These are phyloP conservation scores for Mycogone perniciosa DNA, from an alignment of 2,329 filamentous ascomycete genomes.

Conservation along the genomic window DNA sequence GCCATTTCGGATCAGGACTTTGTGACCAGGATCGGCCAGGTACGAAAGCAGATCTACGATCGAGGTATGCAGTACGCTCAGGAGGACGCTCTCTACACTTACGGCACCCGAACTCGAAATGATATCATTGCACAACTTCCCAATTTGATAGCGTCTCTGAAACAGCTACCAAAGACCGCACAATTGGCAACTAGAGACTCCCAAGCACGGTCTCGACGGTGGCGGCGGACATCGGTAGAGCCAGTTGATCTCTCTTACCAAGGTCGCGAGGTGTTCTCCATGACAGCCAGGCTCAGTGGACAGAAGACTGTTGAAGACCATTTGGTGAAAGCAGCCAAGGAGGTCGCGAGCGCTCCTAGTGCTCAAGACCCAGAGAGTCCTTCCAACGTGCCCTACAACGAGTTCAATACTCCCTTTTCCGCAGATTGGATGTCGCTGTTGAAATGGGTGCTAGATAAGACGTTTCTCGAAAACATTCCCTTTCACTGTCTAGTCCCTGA, in stretches of 20 bases:
- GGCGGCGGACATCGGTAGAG: no score
- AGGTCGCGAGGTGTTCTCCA: no score
- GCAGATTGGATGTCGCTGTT: slow-evolving; percentile 34
- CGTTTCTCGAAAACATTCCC: slow-evolving; percentile 32
- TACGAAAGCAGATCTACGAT: slow-evolving; percentile 16
- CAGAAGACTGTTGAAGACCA: background rate
- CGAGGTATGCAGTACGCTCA: background rate
- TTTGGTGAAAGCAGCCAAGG: background rate
- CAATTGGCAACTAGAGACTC: no score
- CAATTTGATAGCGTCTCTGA: no score
- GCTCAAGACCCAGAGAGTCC: no score
- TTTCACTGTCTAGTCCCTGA: slow-evolving; percentile 36
- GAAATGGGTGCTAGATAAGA: slow-evolving; percentile 30
- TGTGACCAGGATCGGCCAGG: slow-evolving; percentile 9
- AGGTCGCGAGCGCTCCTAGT: background rate
- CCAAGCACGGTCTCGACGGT: no score
- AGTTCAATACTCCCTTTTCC: slow-evolving; percentile 24
- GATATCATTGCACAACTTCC: no score
- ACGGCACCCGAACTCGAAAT: no score
- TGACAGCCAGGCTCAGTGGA: background rate
- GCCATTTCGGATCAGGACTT: slow-evolving; percentile 31
- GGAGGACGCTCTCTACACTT: background rate
- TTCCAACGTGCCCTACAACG: slow-evolving; percentile 10
- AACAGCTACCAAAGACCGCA: no score
- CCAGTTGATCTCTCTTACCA: no score